phyloP scores from a whole-genome alignment of 805 yeast species.

The Hanseniaspora opuntiae region DNA sequence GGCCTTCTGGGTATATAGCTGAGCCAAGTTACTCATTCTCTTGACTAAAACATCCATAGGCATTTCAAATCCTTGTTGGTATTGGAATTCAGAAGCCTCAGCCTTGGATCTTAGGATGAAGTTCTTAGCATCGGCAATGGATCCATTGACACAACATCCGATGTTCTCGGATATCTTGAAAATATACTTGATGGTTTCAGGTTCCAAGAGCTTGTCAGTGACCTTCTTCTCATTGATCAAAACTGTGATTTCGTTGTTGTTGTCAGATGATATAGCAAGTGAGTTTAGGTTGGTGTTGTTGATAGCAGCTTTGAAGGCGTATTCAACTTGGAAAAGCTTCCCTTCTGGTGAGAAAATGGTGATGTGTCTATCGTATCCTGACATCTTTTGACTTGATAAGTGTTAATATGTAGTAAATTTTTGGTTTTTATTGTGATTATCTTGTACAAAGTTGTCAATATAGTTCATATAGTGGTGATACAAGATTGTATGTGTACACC shows the following conservation, averaged over 20 bases:
- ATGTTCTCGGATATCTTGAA: constrained; percentile 68
- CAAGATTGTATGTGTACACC: no score
- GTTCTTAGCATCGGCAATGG: constrained; percentile 89
- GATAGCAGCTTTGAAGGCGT: constrained; percentile 84
- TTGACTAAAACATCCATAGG: constrained; percentile 87
- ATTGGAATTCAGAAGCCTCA: constrained; percentile 92
- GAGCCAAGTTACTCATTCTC: constrained; percentile 90
- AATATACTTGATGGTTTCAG: constrained; percentile 72
- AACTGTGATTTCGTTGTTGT: constrained; percentile 45
- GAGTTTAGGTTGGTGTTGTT: constrained; percentile 85
- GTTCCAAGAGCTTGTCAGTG: constrained; percentile 85
- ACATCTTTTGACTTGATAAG: constrained; percentile 23
- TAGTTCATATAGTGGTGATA: no score
- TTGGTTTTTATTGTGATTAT: neutral
- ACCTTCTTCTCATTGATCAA: constrained; percentile 89
- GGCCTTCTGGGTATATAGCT: constrained; percentile 92
- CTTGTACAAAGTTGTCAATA: no score
- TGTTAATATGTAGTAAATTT: neutral
- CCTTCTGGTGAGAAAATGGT: constrained; percentile 98
- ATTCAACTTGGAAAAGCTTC: constrained; percentile 91
- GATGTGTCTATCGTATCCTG: constrained; percentile 98
- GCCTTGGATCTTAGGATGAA: constrained; percentile 79
- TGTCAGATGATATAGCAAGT: constrained; percentile 74
- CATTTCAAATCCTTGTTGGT: constrained; percentile 92
- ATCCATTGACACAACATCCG: constrained; percentile 88